These are phyloP conservation scores for Colletotrichum spaethianum DNA, from an alignment of 2,329 filamentous ascomycete genomes.

Conservation along the genomic window DNA sequence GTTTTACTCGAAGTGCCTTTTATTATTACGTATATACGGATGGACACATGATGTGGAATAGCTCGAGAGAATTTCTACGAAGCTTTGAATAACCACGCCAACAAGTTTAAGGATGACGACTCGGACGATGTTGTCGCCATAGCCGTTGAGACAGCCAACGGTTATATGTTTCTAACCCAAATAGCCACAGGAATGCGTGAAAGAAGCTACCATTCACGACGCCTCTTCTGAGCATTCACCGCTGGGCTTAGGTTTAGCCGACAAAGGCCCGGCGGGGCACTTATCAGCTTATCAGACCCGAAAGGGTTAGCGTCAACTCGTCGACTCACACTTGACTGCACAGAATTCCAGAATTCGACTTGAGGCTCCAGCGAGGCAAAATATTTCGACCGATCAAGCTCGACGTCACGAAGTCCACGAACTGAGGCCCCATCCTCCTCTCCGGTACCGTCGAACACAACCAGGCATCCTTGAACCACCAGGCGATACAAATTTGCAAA, in stretches of 20 bases:
- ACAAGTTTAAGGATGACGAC: too few relatives aligned
- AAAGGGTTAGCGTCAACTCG: constrained; percentile 58
- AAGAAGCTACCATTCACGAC: not conserved
- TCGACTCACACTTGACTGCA: too few relatives aligned
- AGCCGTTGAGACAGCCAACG: not conserved
- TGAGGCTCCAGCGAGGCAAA: constrained; percentile 53
- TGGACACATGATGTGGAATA: not conserved
- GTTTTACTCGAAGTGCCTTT: not conserved
- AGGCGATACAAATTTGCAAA: constrained; percentile 20
- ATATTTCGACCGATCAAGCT: constrained; percentile 38
- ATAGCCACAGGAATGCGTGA: not conserved
- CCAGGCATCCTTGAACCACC: constrained; percentile 6
- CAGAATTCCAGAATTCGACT: constrained; percentile 57
- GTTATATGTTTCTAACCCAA: not conserved
- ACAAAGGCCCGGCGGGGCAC: constrained; percentile 38
- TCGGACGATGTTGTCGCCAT: not conserved
- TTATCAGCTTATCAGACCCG: constrained; percentile 57
- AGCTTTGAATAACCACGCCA: not conserved
- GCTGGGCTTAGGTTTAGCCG: constrained; percentile 51
- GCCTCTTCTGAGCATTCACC: not conserved
- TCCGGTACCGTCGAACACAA: constrained; percentile 24
- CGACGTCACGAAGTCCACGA: constrained; percentile 41
- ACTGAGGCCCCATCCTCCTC: constrained; percentile 36
- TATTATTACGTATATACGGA: too few relatives aligned
- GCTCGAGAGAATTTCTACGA: not conserved